A percentile compares a stretch with the other conserved stretches of the same genome.
phyloP scores from a whole-genome alignment of 169 alveolate genomes.

The Eimeria praecox region DNA sequence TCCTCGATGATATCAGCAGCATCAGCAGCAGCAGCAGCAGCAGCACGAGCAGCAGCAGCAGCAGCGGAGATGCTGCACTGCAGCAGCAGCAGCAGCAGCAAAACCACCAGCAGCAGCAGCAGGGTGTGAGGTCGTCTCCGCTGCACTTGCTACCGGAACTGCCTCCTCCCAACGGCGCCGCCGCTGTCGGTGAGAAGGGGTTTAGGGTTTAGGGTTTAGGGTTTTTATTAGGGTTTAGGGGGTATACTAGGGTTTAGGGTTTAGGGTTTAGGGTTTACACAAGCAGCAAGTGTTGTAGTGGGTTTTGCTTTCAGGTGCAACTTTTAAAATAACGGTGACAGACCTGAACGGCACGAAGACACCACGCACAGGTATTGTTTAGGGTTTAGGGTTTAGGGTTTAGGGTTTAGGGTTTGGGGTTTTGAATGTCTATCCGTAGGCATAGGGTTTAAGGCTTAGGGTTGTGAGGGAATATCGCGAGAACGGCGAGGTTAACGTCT shows the following conservation, averaged over 20 bases:
- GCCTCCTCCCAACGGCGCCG: conserved; percentile 66
- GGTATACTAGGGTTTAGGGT: neutral
- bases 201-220: neutral
- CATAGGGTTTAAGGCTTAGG: neutral
- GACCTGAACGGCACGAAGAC: conserved; percentile 72
- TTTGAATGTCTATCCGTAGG: no score
- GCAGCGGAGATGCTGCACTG: no score
- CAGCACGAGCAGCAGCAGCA: conserved; percentile 9
- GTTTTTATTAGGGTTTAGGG: conserved; percentile 8
- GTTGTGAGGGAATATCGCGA: no score
- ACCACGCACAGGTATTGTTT: conserved; percentile 53
- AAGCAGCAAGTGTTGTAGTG: neutral
- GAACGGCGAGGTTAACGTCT: no score
- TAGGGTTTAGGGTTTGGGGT: conserved; percentile 32
- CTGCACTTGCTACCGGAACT: conserved; percentile 3
- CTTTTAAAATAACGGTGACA: conserved; percentile 66
- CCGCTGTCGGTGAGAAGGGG: conserved; percentile 46
- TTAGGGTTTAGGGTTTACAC: neutral
- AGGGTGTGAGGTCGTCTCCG: neutral
- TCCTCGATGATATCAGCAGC: neutral
- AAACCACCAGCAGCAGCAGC: neutral
- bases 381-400: conserved; percentile 57
- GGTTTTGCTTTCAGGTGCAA: conserved; percentile 4
- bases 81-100: neutral
- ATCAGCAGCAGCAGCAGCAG: neutral